Conservation (phyloP, 176 grass and related monocot genomes). For the Triticum monococcum region DNA sequence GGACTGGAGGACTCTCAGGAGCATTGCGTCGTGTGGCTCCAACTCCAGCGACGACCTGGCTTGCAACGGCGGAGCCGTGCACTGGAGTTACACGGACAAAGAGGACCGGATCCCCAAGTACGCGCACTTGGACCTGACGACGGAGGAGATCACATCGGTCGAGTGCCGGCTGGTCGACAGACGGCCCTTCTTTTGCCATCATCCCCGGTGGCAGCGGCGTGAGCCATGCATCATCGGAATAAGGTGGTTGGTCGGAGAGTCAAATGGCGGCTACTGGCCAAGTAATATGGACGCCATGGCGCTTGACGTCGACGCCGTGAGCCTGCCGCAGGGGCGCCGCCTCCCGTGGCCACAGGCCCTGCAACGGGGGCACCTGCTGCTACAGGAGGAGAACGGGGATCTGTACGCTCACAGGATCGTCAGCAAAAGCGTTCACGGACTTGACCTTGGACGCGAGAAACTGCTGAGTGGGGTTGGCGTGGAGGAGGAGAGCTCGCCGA, state of each 20-base stretch:
- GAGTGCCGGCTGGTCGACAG: neutral
- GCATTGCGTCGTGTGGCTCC: neutral
- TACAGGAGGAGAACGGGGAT: neutral
- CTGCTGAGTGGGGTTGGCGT: neutral
- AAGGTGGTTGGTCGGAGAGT: neutral
- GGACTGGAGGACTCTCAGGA: neutral
- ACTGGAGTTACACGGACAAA: slow-evolving; percentile 1
- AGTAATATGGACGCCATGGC: neutral
- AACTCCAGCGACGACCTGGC: neutral
- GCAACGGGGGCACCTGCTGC: neutral
- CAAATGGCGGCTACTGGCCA: neutral
- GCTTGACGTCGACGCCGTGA: neutral
- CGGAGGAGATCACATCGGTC: neutral
- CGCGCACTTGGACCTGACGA: neutral
- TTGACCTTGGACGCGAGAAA: neutral
- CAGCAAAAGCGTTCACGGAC: neutral
- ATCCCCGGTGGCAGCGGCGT: neutral
- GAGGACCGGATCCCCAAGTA: neutral
- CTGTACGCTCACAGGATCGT: neutral
- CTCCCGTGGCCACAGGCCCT: neutral
- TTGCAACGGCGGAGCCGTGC: neutral
- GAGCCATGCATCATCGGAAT: neutral
- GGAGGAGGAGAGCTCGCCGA: neutral
- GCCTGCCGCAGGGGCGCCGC: neutral
- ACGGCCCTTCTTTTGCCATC: neutral